Evolutionary conservation across 2,329 filamentous ascomycete species (phyloP).

Genomic region (Botryotinia narcissicola): DNA sequence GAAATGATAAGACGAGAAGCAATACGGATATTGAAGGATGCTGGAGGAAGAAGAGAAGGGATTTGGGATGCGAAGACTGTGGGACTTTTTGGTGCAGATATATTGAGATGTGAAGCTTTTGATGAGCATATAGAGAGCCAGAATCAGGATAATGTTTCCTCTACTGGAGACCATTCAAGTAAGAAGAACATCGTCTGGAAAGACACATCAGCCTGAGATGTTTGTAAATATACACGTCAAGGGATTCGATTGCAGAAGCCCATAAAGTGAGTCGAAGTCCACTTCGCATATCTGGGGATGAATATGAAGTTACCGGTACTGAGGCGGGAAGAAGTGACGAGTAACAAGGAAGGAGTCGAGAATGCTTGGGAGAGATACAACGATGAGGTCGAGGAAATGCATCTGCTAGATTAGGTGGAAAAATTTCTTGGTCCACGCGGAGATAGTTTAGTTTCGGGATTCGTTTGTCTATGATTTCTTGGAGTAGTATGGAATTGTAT

Average conservation of each 20-base stretch:
- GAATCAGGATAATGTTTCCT: not conserved
- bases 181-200: not conserved
- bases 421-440: not conserved
- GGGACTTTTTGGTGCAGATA: conserved; percentile 20
- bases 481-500: no score
- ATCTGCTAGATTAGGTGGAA: not conserved
- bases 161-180: not conserved
- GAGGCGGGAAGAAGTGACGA: not conserved
- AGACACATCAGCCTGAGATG: not conserved
- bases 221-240: not conserved
- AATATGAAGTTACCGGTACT: not conserved
- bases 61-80: conserved; percentile 25
- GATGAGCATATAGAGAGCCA: not conserved
- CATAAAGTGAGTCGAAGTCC: not conserved
- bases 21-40: conserved; percentile 21
- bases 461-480: not conserved
- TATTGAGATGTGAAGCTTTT: not conserved
- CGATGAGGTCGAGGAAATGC: not conserved
- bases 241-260: not conserved
- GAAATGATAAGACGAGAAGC: conserved; percentile 23
- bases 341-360: not conserved
- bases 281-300: not conserved
- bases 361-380: not conserved
- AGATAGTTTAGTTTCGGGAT: no score
- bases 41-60: conserved; percentile 24